Base-by-base conservation (phyloP, 2,329 filamentous ascomycete genomes). In the Monilinia vaccinii-corymbosi region DNA sequence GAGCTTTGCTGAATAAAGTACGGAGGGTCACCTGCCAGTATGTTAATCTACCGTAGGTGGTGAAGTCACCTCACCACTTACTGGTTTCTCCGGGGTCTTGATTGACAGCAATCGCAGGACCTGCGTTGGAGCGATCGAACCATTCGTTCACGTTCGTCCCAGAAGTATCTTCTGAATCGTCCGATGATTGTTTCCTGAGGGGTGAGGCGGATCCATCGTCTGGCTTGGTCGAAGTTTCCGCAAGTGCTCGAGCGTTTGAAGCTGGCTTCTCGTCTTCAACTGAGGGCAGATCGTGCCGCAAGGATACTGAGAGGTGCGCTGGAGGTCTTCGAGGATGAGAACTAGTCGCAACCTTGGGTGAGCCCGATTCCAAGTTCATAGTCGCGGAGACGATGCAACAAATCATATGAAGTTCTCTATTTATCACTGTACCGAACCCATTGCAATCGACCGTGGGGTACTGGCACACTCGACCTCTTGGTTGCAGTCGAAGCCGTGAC, bases 61-160 rank as follows among this genome's bases (percentile, higher is more conserved):
- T 44, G 25, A 36, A 38, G 47, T 11, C 10, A 16, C 9, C 18
- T 31, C 8, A 38, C 8, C 14, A 63, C 65, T 63, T 64, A 71
- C 69, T 61, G 36, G n/a, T 44, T 6, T 69, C 69, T 61, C 66
- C 60, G 8, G 62, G 60, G 21, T 36, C 59, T 25, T 61, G 25
- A 28, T 58, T 50, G 4, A 57, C 38, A 16, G 56, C 58, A n/a
- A 56, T 46, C 16, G 47, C 56, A 5, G 66, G 67, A 31, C 61
- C 62, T n/a, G 62, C 63, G 49, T 70, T 71, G 2, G 62, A 63
- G 23, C 56, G 50, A 46, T 70, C 60, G 40, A 71, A 71, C 69
- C 69, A 71, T 32, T 59, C 65, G 23, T 67, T 51, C 23, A 56
- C 61, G 28, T 66, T 64, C 25, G 50, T 51, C 13, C 46, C 57